Evolutionary conservation across 352 stramenopile species (phyloP).

Genomic region (Phytophthora macrochlamydospora): DNA sequence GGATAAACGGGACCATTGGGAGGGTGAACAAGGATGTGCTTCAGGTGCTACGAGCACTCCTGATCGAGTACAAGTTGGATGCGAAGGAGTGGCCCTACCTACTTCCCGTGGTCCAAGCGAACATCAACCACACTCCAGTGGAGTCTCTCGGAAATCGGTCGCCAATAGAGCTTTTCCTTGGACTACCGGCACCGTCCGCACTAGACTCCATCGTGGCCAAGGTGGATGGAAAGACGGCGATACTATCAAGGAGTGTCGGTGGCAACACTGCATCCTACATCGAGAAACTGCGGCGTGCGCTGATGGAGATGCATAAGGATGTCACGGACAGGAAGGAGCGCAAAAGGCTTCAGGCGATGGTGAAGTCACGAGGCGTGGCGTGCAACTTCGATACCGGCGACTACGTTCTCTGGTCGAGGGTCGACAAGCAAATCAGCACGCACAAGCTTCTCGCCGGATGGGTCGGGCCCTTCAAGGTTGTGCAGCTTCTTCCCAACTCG

Average conservation of each 20-base stretch:
- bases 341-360: not conserved
- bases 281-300: not conserved
- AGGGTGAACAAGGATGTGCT: constrained; percentile 3
- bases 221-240: not conserved
- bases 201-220: not conserved
- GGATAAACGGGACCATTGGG: constrained; percentile 9
- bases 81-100: constrained; percentile 2
- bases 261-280: not conserved
- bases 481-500: not conserved
- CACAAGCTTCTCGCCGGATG: constrained; percentile 11
- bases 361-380: not conserved
- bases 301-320: constrained; percentile 9
- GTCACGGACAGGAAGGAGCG: not conserved
- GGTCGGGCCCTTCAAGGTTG: constrained; percentile 1
- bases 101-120: constrained; percentile 6
- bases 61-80: constrained; percentile 6
- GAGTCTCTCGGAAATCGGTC: not conserved
- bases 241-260: not conserved
- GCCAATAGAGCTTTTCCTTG: constrained; percentile 4
- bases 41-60: not conserved
- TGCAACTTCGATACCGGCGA: constrained; percentile 2
- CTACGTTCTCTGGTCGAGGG: constrained; percentile 12
- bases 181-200: not conserved
- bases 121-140: constrained; percentile 12
- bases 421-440: not conserved